Conservation (phyloP, 305 asterid genomes). For the Fraxinus floribunda region DNA sequence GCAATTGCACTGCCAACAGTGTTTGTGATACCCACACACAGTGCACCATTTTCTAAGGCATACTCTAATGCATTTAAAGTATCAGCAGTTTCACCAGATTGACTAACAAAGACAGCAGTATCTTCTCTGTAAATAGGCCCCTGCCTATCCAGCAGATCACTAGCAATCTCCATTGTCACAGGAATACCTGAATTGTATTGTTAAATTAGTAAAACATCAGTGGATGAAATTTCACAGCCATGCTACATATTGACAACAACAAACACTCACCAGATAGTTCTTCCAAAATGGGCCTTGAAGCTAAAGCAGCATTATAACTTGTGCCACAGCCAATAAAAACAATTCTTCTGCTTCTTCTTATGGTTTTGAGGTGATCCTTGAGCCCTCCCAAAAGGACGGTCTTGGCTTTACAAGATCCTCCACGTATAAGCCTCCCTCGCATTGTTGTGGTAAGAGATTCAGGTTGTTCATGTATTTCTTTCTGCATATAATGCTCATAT, state of each 20-base stretch:
- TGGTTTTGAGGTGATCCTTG: conserved; percentile 88
- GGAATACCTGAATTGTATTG: conserved; percentile 61
- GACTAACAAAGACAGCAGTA: conserved; percentile 92
- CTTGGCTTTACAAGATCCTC: conserved; percentile 84
- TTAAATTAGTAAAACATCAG: conserved; percentile 15
- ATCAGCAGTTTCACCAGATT: conserved; percentile 98
- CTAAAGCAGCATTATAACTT: conserved; percentile 95
- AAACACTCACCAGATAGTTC: conserved; percentile 81
- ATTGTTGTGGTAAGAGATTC: conserved; percentile 89
- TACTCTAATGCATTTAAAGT: conserved; percentile 87
- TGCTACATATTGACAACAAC: conserved; percentile 7
- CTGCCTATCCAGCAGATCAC: conserved; percentile 94
- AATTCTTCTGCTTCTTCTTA: conserved; percentile 90
- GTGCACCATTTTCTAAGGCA: conserved; percentile 88
- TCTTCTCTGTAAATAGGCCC: conserved; percentile 97
- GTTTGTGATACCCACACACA: conserved; percentile 95
- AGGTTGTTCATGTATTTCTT: conserved; percentile 98
- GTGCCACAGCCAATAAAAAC: conserved; percentile 97
- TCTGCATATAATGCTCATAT: conserved; percentile 96
- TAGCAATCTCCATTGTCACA: conserved; percentile 94
- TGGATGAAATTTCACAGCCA: background rate
- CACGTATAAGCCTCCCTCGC: conserved; percentile 95
- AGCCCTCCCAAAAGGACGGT: conserved; percentile 93
- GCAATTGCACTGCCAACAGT: conserved; percentile 99
- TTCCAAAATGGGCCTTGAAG: conserved; percentile 87